Conservation (phyloP, 495 filamentous ascomycete genomes). For the Neurospora discreta region DNA sequence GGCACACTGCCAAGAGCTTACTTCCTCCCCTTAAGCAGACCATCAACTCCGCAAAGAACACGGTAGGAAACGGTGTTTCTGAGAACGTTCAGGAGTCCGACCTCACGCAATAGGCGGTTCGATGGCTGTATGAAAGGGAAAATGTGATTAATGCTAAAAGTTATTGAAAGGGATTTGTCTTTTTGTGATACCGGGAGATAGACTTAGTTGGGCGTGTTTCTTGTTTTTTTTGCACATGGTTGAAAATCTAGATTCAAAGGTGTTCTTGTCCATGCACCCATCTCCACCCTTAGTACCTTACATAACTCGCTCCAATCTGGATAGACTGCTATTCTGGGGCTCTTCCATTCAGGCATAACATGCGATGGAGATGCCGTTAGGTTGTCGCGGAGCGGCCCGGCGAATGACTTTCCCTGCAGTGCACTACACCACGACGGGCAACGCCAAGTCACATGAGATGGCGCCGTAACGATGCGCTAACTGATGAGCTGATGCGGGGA, state of each 20-base stretch:
- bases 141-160: neutral
- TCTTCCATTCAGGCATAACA: neutral
- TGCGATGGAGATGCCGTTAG: neutral
- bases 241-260: neutral
- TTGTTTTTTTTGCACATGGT: neutral
- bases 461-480: neutral
- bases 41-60: slow-evolving; percentile 11
- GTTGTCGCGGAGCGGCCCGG: neutral
- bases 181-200: neutral
- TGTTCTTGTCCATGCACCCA: neutral
- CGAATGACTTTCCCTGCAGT: neutral
- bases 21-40: slow-evolving; percentile 39
- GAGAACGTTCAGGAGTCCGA: slow-evolving; percentile 5
- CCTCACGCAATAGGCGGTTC: neutral
- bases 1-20: slow-evolving; percentile 43
- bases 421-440: neutral
- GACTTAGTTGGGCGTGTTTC: neutral
- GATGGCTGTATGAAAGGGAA: neutral
- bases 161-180: neutral
- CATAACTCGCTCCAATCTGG: neutral
- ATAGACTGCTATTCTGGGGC: neutral
- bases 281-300: neutral
- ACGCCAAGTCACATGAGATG: neutral
- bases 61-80: slow-evolving; percentile 17
- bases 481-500: neutral